These are phyloP conservation scores for Botryotinia calthae DNA, from an alignment of 2,329 filamentous ascomycete genomes.

Conservation along the genomic window DNA sequence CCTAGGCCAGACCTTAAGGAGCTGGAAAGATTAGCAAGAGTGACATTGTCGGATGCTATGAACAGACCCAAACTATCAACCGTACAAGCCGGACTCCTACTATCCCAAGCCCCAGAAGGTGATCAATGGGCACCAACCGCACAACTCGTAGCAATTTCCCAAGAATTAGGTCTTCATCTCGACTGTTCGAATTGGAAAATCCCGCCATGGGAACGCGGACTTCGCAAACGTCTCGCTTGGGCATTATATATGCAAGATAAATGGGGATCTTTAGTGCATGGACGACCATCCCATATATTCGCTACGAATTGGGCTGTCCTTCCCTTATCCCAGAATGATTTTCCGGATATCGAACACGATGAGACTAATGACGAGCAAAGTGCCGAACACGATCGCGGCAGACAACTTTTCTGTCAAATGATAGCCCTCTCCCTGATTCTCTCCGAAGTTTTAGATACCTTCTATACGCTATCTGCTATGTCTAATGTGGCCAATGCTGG, in stretches of 20 bases:
- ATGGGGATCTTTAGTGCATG: slow-evolving; percentile 83
- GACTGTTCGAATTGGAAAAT: slow-evolving; percentile 88
- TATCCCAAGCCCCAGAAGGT: slow-evolving; percentile 72
- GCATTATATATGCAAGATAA: slow-evolving; percentile 93
- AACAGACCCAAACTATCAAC: slow-evolving; percentile 79
- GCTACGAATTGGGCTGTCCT: slow-evolving; percentile 73
- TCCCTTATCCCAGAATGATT: slow-evolving; percentile 63
- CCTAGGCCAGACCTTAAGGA: slow-evolving; percentile 70
- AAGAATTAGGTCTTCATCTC: slow-evolving; percentile 85
- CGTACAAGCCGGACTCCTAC: slow-evolving; percentile 71
- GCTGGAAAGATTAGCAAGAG: slow-evolving; percentile 70
- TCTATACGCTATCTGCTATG: slow-evolving; percentile 77
- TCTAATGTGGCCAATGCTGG: slow-evolving; percentile 65
- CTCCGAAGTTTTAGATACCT: slow-evolving; percentile 76
- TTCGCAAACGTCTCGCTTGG: slow-evolving; percentile 85
- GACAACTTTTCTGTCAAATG: slow-evolving; percentile 71
- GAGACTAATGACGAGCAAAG: slow-evolving; percentile 60
- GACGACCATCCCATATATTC: slow-evolving; percentile 75
- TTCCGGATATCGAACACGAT: slow-evolving; percentile 68
- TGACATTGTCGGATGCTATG: slow-evolving; percentile 72
- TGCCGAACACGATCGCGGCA: slow-evolving; percentile 62
- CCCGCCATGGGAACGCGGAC: slow-evolving; percentile 78
- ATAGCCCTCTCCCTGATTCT: slow-evolving; percentile 72
- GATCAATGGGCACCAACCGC: slow-evolving; percentile 83
- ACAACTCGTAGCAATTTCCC: slow-evolving; percentile 80